These are phyloP conservation scores for Fusarium veterinarium DNA, from an alignment of 2,329 filamentous ascomycete genomes.

Conservation along the genomic window DNA sequence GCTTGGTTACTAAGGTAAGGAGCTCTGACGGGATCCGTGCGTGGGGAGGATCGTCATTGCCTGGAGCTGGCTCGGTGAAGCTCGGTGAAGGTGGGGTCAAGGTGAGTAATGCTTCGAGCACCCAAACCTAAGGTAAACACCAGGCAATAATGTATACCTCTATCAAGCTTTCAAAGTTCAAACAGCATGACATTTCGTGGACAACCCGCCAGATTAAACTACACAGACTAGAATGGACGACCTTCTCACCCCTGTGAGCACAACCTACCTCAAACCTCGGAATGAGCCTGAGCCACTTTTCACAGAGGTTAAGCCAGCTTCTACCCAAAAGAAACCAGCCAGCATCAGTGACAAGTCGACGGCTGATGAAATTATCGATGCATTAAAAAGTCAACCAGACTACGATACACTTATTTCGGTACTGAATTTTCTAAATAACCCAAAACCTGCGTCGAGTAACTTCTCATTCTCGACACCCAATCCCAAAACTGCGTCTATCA, in stretches of 20 bases:
- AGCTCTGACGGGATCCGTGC: constrained; percentile 38
- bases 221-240: constrained; percentile 60
- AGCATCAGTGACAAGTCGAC: constrained; percentile 42
- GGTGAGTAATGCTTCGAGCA: constrained; percentile 1
- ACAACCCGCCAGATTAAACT: background rate
- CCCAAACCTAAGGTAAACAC: background rate
- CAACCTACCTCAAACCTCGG: constrained; percentile 58
- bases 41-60: constrained; percentile 38
- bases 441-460: constrained; percentile 19
- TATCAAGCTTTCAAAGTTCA: background rate
- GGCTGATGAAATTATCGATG: constrained; percentile 66
- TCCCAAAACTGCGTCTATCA: constrained; percentile 77
- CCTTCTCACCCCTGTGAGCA: constrained; percentile 66
- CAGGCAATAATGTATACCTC: background rate
- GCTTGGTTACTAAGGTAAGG: background rate
- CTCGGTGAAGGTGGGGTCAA: constrained; percentile 51
- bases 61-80: constrained; percentile 45
- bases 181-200: background rate
- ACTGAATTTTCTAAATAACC: constrained; percentile 62
- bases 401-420: constrained; percentile 65
- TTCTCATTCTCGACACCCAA: constrained; percentile 59
- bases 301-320: constrained; percentile 49
- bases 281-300: constrained; percentile 52
- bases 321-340: background rate
- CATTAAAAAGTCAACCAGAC: constrained; percentile 71